Evolutionary conservation across 768 basidiomycete genomes (phyloP).

Genomic region (Lentinula detonsa): DNA sequence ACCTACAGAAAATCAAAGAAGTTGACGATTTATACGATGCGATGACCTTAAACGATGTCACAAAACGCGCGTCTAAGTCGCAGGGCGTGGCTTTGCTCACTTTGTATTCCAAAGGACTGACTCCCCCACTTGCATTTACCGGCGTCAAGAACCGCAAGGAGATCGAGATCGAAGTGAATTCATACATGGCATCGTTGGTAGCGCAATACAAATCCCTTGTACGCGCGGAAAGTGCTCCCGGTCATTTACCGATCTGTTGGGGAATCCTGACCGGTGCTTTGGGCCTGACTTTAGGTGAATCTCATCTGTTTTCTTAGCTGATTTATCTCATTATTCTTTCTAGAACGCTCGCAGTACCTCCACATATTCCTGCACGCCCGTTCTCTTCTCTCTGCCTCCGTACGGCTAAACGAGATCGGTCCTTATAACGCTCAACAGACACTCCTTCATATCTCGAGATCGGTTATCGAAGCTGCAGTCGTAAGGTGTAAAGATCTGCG

Average conservation of each 20-base stretch:
- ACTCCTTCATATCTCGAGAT: conserved; percentile 65
- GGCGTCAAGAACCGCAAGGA: conserved; percentile 9
- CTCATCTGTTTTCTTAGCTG: not conserved
- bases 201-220: conserved; percentile 65
- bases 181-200: conserved; percentile 37
- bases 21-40: conserved; percentile 79
- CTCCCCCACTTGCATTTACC: conserved; percentile 24
- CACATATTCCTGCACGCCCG: conserved; percentile 93
- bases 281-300: conserved; percentile 60
- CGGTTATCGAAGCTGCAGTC: conserved; percentile 55
- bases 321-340: not conserved
- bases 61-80: conserved; percentile 78
- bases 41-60: conserved; percentile 87
- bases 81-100: conserved; percentile 93
- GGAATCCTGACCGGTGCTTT: conserved; percentile 78
- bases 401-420: conserved; percentile 86
- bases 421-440: conserved; percentile 92
- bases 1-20: conserved; percentile 37
- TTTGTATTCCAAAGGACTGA: conserved; percentile 78
- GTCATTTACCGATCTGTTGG: conserved; percentile 91
- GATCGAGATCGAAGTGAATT: not conserved
- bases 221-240: conserved; percentile 57
- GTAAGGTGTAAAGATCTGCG: conserved; percentile 38
- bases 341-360: conserved; percentile 78
- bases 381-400: conserved; percentile 84